These are phyloP conservation scores for Sporothrix curviconia DNA, from an alignment of 2,329 filamentous ascomycete species.

Conservation along the genomic window DNA sequence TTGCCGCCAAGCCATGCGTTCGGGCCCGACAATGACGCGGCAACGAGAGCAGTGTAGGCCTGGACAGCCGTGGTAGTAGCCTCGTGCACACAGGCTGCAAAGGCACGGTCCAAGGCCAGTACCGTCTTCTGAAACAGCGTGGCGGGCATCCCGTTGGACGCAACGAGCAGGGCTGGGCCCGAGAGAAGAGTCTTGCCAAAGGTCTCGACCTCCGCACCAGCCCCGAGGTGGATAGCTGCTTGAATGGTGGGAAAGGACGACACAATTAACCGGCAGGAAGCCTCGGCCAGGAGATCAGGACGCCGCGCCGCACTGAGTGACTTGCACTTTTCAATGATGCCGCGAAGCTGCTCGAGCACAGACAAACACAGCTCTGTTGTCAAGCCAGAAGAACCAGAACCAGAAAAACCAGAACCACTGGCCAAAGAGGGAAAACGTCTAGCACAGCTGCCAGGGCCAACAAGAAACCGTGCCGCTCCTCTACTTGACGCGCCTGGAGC, in stretches of 20 bases:
- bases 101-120: neutral
- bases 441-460: conserved; percentile 55
- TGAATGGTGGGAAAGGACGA: conserved; percentile 45
- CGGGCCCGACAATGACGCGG: conserved; percentile 3
- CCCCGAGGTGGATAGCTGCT: conserved; percentile 23
- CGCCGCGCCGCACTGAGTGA: conserved; percentile 43
- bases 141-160: neutral
- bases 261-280: conserved; percentile 51
- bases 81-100: conserved; percentile 20
- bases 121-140: conserved; percentile 5
- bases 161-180: conserved; percentile 22
- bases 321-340: conserved; percentile 37
- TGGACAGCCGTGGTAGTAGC: neutral
- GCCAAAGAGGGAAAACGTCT: conserved; percentile 37
- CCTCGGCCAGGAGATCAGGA: conserved; percentile 59
- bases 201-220: neutral
- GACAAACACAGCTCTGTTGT: neutral
- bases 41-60: neutral
- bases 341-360: conserved; percentile 20
- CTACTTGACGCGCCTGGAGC: conserved; percentile 53
- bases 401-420: neutral
- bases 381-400: neutral
- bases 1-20: conserved; percentile 39
- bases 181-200: conserved; percentile 21
- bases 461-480: conserved; percentile 63